phyloP scores from a whole-genome alignment of 192 early-diverging fungal genomes.

The Diversispora eburnea region DNA sequence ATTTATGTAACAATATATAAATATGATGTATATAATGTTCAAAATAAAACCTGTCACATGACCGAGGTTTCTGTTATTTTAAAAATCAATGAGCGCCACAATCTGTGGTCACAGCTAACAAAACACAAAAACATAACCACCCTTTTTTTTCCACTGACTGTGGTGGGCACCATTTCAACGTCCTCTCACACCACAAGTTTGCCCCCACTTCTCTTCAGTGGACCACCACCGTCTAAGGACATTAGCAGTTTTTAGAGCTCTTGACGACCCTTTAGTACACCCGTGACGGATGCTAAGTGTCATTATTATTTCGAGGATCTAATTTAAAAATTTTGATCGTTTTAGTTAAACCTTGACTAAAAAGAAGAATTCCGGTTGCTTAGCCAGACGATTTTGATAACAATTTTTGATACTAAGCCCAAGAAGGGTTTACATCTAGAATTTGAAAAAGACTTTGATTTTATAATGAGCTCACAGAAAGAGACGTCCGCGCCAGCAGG shows the following conservation, averaged over 20 bases:
- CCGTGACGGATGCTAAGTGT: background rate
- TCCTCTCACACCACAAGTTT: slow-evolving; percentile 4
- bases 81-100: background rate
- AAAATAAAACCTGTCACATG: too few relatives aligned
- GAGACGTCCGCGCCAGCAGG: background rate
- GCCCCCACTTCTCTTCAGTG: slow-evolving; percentile 19
- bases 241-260: background rate
- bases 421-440: background rate
- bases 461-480: slow-evolving; percentile 13
- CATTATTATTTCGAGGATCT: background rate
- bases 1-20: too few relatives aligned
- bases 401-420: background rate
- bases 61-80: too few relatives aligned
- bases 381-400: background rate
- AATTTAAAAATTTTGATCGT: background rate
- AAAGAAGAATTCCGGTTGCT: background rate
- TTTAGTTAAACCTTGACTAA: slow-evolving; percentile 3
- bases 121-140: background rate
- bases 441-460: background rate
- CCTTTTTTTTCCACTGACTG: slow-evolving; percentile 18
- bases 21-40: too few relatives aligned
- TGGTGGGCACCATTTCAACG: slow-evolving; percentile 14
- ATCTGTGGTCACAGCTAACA: background rate
- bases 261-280: slow-evolving; percentile 5
- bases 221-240: slow-evolving; percentile 14